Percentiles rank a stretch among this genome's conserved stretches.
Conservation (phyloP, 805 yeast genomes). For the Ogataea saltuana region DNA sequence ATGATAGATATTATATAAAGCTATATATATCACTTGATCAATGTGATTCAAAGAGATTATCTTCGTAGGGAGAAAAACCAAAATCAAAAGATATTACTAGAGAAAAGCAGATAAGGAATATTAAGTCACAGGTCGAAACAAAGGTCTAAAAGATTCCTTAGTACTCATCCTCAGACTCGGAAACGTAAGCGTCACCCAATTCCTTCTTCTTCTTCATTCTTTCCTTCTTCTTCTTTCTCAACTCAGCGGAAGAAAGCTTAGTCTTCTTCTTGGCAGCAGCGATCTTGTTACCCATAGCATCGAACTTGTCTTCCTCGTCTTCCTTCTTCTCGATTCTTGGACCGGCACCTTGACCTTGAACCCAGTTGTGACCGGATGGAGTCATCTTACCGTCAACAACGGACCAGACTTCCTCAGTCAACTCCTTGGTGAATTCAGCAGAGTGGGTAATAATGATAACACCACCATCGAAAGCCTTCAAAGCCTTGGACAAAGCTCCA, state of each 20-base stretch:
- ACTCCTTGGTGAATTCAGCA: constrained; percentile 99
- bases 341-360: constrained; percentile 99
- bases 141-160: constrained; percentile 37
- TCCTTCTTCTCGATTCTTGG: constrained; percentile 96
- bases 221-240: constrained; percentile 99
- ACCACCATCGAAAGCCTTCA: constrained; percentile 99
- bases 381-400: constrained; percentile 97
- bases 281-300: constrained; percentile 99
- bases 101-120: constrained; percentile 7
- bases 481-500: constrained; percentile 99
- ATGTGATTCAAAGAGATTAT: constrained; percentile 3
- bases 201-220: constrained; percentile 99
- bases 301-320: constrained; percentile 97
- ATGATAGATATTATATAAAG: constrained; percentile 13
- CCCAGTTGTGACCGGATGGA: constrained; percentile 99
- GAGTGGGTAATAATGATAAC: constrained; percentile 99
- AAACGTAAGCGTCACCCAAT: constrained; percentile 98
- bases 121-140: constrained; percentile 6
- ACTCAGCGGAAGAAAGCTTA: constrained; percentile 97
- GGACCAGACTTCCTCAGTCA: constrained; percentile 99
- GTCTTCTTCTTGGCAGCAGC: constrained; percentile 93
- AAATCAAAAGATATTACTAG: constrained; percentile 3
- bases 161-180: constrained; percentile 91
- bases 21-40: constrained; percentile 6
- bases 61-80: constrained; percentile 14